phyloP scores from a whole-genome alignment of 2,329 filamentous ascomycete species.

The Whalleya microplaca region DNA sequence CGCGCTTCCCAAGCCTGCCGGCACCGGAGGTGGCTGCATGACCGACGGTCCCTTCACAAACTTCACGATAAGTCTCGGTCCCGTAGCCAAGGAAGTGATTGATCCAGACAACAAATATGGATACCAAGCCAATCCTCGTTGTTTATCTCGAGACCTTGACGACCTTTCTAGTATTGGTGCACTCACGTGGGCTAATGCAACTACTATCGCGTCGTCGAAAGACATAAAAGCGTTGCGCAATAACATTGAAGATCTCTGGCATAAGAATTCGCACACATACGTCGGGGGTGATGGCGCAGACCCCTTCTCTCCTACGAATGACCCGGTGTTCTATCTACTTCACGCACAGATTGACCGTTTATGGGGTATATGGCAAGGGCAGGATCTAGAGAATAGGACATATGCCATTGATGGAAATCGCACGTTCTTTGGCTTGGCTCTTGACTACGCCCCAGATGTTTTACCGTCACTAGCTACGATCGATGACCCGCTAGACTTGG shows the following conservation, averaged over 20 bases:
- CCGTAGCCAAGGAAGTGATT: constrained; percentile 20
- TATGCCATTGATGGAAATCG: constrained; percentile 27
- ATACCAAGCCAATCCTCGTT: constrained; percentile 20
- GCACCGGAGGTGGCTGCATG: constrained; percentile 26
- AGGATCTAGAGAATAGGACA: constrained; percentile 18
- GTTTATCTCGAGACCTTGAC: constrained; percentile 20
- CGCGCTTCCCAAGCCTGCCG: constrained; percentile 11
- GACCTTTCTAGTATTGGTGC: constrained; percentile 2
- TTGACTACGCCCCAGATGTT: constrained; percentile 22
- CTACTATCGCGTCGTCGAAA: constrained; percentile 16
- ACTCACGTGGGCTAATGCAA: constrained; percentile 27
- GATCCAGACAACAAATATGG: constrained; percentile 24
- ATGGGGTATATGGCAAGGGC: constrained; percentile 30
- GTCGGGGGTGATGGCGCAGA: constrained; percentile 24
- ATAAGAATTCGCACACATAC: constrained; percentile 23
- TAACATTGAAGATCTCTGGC: constrained; percentile 24
- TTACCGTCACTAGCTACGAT: constrained; percentile 23
- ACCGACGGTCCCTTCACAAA: constrained; percentile 21
- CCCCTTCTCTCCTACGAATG: constrained; percentile 28
- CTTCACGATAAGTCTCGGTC: constrained; percentile 22
- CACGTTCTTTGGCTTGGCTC: constrained; percentile 20
- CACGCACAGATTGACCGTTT: constrained; percentile 30
- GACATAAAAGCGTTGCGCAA: constrained; percentile 11
- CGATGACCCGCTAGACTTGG: constrained; percentile 23
- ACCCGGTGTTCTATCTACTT: constrained; percentile 27